Evolutionary conservation across 2,329 filamentous ascomycete genomes (phyloP).

Genomic region (Rugonectria rugulosa): DNA sequence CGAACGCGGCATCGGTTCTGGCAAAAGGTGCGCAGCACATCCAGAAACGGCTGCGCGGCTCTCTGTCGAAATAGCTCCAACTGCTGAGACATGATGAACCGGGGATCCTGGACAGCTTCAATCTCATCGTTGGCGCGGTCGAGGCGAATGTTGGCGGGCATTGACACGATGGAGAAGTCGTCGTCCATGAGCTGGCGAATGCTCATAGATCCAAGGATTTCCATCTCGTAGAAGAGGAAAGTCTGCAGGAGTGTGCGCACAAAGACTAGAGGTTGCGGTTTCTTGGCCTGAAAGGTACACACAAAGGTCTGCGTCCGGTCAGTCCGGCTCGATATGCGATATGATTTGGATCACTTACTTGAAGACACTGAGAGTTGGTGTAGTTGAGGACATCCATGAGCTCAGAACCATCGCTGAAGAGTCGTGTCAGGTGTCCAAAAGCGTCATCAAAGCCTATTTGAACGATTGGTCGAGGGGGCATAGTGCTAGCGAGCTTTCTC

Average conservation of each 20-base stretch:
- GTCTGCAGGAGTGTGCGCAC: slow-evolving; percentile 81
- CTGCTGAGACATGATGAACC: slow-evolving; percentile 74
- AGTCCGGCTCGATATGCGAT: neutral
- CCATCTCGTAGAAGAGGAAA: slow-evolving; percentile 76
- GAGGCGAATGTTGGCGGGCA: slow-evolving; percentile 75
- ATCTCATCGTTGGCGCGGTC: slow-evolving; percentile 78
- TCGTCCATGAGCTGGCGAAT: slow-evolving; percentile 80
- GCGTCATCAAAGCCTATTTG: slow-evolving; percentile 77
- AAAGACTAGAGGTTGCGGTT: slow-evolving; percentile 84
- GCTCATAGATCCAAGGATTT: slow-evolving; percentile 71
- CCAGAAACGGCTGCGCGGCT: slow-evolving; percentile 76
- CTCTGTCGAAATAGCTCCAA: slow-evolving; percentile 75
- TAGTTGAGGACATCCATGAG: slow-evolving; percentile 73
- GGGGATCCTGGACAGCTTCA: slow-evolving; percentile 76
- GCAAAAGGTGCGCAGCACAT: slow-evolving; percentile 83
- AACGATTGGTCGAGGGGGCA: slow-evolving; percentile 90
- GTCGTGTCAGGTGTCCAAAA: slow-evolving; percentile 70
- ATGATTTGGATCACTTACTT: slow-evolving; percentile 57
- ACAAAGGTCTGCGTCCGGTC: slow-evolving; percentile 68
- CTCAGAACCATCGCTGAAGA: slow-evolving; percentile 77
- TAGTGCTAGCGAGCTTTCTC: slow-evolving; percentile 88
- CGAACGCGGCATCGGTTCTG: slow-evolving; percentile 91
- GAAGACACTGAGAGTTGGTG: slow-evolving; percentile 70
- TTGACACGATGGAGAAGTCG: slow-evolving; percentile 79
- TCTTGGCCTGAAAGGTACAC: slow-evolving; percentile 76